Conservation (phyloP, 768 basidiomycete species). For the Hydnomerulius pinastri region DNA sequence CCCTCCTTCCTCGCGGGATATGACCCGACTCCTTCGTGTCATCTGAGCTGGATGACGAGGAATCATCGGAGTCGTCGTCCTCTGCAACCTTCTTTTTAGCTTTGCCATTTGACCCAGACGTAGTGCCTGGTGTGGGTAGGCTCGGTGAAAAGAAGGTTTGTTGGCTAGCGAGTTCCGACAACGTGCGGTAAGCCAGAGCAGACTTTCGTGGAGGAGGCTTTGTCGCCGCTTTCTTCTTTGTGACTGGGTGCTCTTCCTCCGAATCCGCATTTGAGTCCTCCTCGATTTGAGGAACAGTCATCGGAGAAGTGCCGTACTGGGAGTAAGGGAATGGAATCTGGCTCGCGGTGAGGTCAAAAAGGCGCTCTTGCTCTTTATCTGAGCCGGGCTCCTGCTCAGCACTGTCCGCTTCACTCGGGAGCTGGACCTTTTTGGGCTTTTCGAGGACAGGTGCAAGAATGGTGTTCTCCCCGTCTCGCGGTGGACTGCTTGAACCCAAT, state of each 20-base stretch:
- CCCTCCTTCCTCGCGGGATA: slow-evolving; percentile 59
- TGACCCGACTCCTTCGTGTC: slow-evolving; percentile 44
- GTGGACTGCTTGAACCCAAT: slow-evolving; percentile 35
- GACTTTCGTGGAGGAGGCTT: slow-evolving; percentile 10
- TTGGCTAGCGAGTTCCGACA: slow-evolving; percentile 53
- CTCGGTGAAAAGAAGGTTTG: slow-evolving; percentile 37
- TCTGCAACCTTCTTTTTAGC: slow-evolving; percentile 16
- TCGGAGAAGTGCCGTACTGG: slow-evolving; percentile 34
- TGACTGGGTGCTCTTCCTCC: slow-evolving; percentile 15
- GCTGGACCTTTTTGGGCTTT: slow-evolving; percentile 13
- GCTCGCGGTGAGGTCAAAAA: slow-evolving; percentile 56
- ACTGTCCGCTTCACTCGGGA: background rate
- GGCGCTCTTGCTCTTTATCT: slow-evolving; percentile 20
- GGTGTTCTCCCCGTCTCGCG: background rate
- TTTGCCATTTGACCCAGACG: slow-evolving; percentile 29
- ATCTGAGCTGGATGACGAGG: slow-evolving; percentile 43
- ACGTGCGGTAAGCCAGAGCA: slow-evolving; percentile 39
- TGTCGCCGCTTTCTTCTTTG: slow-evolving; percentile 24
- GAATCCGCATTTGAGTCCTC: slow-evolving; percentile 30
- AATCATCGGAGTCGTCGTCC: slow-evolving; percentile 35
- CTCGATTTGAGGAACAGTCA: slow-evolving; percentile 20
- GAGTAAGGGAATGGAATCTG: slow-evolving; percentile 59
- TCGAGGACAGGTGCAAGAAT: background rate
- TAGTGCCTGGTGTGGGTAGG: slow-evolving; percentile 33
- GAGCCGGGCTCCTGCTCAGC: slow-evolving; percentile 1